Percentiles rank a stretch among this genome's conserved stretches.
Evolutionary conservation across 345 rosid species (phyloP).

Genomic region (Melaleuca quinquenervia): DNA sequence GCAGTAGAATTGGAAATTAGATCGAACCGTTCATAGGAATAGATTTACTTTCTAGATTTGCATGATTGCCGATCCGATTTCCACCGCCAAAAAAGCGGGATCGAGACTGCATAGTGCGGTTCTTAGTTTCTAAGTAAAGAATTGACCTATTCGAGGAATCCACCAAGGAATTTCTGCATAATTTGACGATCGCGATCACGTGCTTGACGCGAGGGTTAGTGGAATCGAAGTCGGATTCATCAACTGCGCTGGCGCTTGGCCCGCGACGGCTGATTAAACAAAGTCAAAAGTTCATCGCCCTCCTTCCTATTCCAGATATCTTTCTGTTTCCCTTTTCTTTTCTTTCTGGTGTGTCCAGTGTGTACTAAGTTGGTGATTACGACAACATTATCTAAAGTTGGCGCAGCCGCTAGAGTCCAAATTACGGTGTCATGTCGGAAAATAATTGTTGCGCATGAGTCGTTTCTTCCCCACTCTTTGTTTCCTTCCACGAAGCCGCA

Average conservation of each 20-base stretch:
- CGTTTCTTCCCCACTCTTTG: background rate
- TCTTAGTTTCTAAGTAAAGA: no score
- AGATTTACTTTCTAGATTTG: no score
- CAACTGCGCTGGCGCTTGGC: background rate
- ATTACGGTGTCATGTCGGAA: background rate
- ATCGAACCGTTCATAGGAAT: no score
- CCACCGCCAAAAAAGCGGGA: no score
- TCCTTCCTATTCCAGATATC: background rate
- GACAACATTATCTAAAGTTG: background rate
- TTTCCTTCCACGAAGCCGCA: background rate
- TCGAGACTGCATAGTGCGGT: no score
- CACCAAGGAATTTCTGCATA: background rate
- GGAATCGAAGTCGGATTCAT: background rate
- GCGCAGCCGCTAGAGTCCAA: background rate
- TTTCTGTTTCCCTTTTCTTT: background rate
- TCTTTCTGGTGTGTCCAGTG: background rate
- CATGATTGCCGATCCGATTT: no score
- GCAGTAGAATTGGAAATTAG: no score
- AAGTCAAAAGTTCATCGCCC: background rate
- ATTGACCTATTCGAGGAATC: background rate
- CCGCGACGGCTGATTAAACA: background rate
- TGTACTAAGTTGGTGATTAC: background rate
- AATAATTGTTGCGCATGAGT: background rate
- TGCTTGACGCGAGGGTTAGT: background rate
- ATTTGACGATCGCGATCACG: background rate